Conservation (phyloP, 2,329 filamentous ascomycete genomes). For the Cladosporium sp. region DNA sequence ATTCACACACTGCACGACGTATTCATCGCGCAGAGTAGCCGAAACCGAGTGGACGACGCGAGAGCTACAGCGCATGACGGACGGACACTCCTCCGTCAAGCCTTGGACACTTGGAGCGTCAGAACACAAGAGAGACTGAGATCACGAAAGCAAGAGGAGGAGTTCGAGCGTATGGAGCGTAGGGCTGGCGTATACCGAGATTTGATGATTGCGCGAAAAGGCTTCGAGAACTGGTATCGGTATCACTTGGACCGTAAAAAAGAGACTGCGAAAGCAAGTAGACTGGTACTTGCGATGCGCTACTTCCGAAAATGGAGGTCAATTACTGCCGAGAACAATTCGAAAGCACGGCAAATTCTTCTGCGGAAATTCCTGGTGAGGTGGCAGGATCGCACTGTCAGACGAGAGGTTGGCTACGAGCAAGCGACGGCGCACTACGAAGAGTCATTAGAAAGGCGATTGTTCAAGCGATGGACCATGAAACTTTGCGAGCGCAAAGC, state of each 20-base stretch:
- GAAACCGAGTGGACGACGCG: constrained; percentile 32
- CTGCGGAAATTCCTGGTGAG: constrained; percentile 54
- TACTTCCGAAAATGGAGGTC: constrained; percentile 70
- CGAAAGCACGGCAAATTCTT: constrained; percentile 54
- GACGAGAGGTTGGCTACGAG: constrained; percentile 23
- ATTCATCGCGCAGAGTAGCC: constrained; percentile 36
- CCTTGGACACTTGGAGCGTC: constrained; percentile 53
- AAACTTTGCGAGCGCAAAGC: constrained; percentile 27
- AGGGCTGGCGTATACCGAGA: constrained; percentile 16
- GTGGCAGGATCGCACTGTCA: constrained; percentile 51
- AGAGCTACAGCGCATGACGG: constrained; percentile 54
- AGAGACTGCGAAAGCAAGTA: background rate
- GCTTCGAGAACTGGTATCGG: constrained; percentile 12
- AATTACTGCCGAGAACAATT: constrained; percentile 62
- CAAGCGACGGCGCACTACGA: constrained; percentile 31
- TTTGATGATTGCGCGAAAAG: constrained; percentile 13
- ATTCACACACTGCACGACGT: constrained; percentile 47
- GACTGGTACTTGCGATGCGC: constrained; percentile 59
- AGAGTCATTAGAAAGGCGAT: constrained; percentile 27
- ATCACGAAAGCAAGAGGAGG: constrained; percentile 20
- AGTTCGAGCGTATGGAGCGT: constrained; percentile 20
- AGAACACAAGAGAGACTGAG: constrained; percentile 30
- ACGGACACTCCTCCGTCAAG: constrained; percentile 52
- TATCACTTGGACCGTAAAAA: background rate
- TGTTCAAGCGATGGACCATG: constrained; percentile 21